Percentiles rank a stretch among this genome's conserved stretches.
These are phyloP conservation scores for Penicillium macrosclerotiorum DNA, from an alignment of 495 filamentous ascomycete species.

Conservation along the genomic window DNA sequence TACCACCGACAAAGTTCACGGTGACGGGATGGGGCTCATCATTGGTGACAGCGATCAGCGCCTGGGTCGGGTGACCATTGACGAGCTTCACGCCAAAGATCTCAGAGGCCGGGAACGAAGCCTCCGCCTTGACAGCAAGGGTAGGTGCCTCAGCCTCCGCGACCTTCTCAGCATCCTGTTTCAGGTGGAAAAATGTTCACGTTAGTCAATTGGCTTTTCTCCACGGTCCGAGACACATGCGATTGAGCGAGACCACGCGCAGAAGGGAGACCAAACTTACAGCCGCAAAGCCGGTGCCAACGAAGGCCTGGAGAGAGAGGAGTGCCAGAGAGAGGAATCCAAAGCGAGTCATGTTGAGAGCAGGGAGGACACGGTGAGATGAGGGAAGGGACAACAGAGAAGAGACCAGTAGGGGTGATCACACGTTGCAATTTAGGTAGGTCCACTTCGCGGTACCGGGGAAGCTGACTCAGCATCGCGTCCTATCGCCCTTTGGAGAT, in stretches of 20 bases:
- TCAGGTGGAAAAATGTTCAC: slow-evolving; percentile 6
- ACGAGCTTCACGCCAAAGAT: slow-evolving; percentile 95
- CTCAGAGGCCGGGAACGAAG: slow-evolving; percentile 82
- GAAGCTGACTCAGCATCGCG: slow-evolving; percentile 20
- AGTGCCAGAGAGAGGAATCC: slow-evolving; percentile 69
- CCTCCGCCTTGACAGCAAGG: slow-evolving; percentile 70
- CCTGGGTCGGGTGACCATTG: slow-evolving; percentile 85
- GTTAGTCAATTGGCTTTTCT: slow-evolving; percentile 25
- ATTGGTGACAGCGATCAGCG: slow-evolving; percentile 80
- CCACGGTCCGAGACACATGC: slow-evolving; percentile 1
- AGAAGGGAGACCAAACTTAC: slow-evolving; percentile 47
- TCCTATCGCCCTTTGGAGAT: slow-evolving; percentile 10
- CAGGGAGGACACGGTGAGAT: slow-evolving; percentile 20
- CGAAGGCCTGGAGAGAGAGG: slow-evolving; percentile 65
- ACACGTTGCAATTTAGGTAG: slow-evolving; percentile 28
- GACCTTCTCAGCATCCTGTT: slow-evolving; percentile 46
- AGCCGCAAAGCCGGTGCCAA: slow-evolving; percentile 57
- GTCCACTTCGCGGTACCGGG: slow-evolving; percentile 21
- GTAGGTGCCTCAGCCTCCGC: slow-evolving; percentile 51
- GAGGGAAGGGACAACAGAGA: slow-evolving; percentile 8
- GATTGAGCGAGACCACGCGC: slow-evolving; percentile 5
- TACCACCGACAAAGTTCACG: slow-evolving; percentile 75
- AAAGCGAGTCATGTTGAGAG: slow-evolving; percentile 66
- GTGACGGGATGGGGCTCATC: slow-evolving; percentile 73
- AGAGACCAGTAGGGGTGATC: slow-evolving; percentile 20